Base-by-base conservation (phyloP, 2,329 filamentous ascomycete species). In the Ciborinia camelliae region DNA sequence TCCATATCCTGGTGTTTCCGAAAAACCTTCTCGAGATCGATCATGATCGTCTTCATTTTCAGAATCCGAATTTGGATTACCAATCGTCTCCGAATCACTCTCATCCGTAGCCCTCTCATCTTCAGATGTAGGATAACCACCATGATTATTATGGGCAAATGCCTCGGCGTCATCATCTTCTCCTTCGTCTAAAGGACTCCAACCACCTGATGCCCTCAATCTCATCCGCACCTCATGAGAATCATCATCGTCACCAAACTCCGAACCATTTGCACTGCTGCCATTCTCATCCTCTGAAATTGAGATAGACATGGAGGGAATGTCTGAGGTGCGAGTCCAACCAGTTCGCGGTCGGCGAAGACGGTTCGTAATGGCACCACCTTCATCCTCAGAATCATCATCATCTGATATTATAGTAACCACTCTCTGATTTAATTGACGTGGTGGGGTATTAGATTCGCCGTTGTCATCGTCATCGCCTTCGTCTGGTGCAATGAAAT, bases 141-240 rank as follows among this genome's bases (percentile, higher is more conserved):
- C 65, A 14, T 60, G 62, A 39, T 68, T 50, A 32, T 66, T 60
- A 32, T 68, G 66, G 10, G 62, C 54, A 39, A 62, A 59, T 32
- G 63, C 63, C 20, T 55, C 51, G 62, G 55, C 35, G 18, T 67
- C 64, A 28, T 75, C 73, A 55, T 71, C 69, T n/a, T 69, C 73
- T 32, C 68, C 73, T 52, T 73, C 71, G 58, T 75, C 70, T 26
- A 76, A 66, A 20, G 74, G 74, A 57, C 73, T 75, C 73, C 74
- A 76, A 4, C 75, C 75, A 23, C 68, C 67, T 59, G 62, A 64
- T 43, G 62, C 62, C 26, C 62, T 59, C 35, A 64, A 41, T 37
- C 47, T 47, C 59, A 53, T 62, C 18, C 62, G 53, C 59, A 69
- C 69, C 39, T 73, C 70, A 65, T 37, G 57, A 51, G 47, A 23